These are phyloP conservation scores for Termitomyces sp. DNA, from an alignment of 768 basidiomycete species.

Conservation along the genomic window DNA sequence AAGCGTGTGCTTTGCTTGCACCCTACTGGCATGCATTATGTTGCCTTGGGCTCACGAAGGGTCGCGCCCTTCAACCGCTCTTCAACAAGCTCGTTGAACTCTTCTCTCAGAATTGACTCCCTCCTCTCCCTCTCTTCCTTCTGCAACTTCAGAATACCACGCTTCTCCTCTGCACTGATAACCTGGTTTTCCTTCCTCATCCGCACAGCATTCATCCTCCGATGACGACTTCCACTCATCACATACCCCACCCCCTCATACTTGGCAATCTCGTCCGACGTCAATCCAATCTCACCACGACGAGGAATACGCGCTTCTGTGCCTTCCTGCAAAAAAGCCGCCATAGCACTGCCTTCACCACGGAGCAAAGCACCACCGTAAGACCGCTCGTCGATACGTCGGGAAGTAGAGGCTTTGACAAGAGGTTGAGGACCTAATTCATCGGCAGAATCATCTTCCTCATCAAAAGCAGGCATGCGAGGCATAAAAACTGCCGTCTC, in stretches of 20 bases:
- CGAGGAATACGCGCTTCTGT: slow-evolving; percentile 88
- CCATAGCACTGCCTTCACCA: slow-evolving; percentile 98
- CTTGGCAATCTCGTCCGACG: slow-evolving; percentile 78
- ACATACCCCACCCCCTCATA: slow-evolving; percentile 93
- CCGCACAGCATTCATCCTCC: slow-evolving; percentile 97
- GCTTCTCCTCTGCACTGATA: slow-evolving; percentile 97
- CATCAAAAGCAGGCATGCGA: slow-evolving; percentile 23
- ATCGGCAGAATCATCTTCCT: slow-evolving; percentile 39
- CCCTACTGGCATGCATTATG: not conserved
- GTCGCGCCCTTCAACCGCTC: slow-evolving; percentile 58
- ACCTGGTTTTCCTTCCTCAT: slow-evolving; percentile 99
- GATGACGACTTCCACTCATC: slow-evolving; percentile 93
- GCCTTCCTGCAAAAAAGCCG: slow-evolving; percentile 87
- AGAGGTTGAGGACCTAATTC: slow-evolving; percentile 81
- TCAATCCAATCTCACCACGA: slow-evolving; percentile 96
- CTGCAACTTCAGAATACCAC: slow-evolving; percentile 92
- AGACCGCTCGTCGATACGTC: slow-evolving; percentile 70
- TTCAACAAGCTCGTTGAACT: slow-evolving; percentile 79
- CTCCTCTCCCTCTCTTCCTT: slow-evolving; percentile 90
- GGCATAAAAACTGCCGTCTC: slow-evolving; percentile 11
- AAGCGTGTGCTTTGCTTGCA: not conserved
- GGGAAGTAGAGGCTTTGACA: slow-evolving; percentile 25
- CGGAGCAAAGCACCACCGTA: slow-evolving; percentile 88
- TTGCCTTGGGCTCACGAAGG: slow-evolving; percentile 5
- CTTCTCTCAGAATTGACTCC: slow-evolving; percentile 83